Evolutionary conservation across 441 rosid species (phyloP), one percentile per base, ranked within the genome.

Genomic region (Arabidopsis hybrid): DNA sequence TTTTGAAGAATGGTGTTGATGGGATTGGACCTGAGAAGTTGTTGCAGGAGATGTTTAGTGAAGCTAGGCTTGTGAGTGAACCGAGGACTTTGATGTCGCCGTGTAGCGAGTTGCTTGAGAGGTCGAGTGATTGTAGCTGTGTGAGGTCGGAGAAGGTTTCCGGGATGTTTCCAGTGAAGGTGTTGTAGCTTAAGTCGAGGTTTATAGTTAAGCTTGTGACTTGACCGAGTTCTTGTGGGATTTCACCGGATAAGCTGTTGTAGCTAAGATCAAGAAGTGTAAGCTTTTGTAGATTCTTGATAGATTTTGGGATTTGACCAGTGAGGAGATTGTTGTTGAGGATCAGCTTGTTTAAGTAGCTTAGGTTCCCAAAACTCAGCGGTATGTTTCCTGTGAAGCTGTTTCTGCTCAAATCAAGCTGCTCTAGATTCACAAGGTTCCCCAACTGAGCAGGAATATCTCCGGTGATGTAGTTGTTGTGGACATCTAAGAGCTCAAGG

Each of bases 1-100:
- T 90, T 76, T 89, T 83, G 66, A 94, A 94, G 79, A 94, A 91
- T 1, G 96, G 93, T 18, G 95, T 89, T 1, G 88, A 81, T 12
- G 99, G 99, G 71, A 94, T 85, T 10, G 99, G 94, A 70, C 97
- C 97, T 1, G 99, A 83, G 79, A 94, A 89, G 67, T 94, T 94
- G 79, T 94, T 91, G 80, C 75, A 85, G 39, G 99, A 91, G 71
- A 91, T 86, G 78, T 94, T 94, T 49, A 94, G 85, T 50, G 92
- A 88, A 73, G 99, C 81, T 52, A 94, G 89, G 79, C 97, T 94
- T 12, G 97, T 89, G 50, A 94, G 89, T 9, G 85, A 88, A 58
- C 93, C 89, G 3, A 94, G 87, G 68, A 90, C 86, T 72, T 81
- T 87, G 70, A 91, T 94, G 43, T 73, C 78, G 13, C 99, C 95